These are phyloP conservation scores for Serendipita sp. DNA, from an alignment of 768 basidiomycete genomes.

Conservation along the genomic window DNA sequence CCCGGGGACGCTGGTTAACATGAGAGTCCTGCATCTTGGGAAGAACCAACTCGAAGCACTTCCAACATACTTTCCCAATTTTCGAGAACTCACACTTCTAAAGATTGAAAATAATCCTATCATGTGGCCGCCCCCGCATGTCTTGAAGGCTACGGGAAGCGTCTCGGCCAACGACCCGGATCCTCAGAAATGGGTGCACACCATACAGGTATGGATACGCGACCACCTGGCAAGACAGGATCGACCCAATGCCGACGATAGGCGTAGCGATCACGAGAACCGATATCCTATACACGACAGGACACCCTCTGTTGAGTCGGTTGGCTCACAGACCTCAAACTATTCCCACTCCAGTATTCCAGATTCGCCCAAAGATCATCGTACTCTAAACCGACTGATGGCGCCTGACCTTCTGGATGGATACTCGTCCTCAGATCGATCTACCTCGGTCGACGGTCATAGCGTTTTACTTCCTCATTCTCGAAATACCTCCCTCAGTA, in stretches of 20 bases:
- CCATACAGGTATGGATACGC: constrained; percentile 60
- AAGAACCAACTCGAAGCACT: constrained; percentile 70
- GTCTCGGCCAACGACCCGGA: constrained; percentile 22
- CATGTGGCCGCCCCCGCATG: constrained; percentile 68
- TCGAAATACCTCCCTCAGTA: constrained; percentile 36
- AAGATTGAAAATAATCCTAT: constrained; percentile 85
- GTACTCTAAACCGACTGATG: neutral
- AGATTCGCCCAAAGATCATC: neutral
- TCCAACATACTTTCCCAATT: constrained; percentile 62
- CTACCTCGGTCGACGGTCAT: neutral
- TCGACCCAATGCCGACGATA: constrained; percentile 2
- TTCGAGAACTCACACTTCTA: constrained; percentile 56
- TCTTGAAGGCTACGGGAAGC: constrained; percentile 26
- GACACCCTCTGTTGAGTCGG: neutral
- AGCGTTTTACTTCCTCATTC: constrained; percentile 22
- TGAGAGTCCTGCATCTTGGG: constrained; percentile 60
- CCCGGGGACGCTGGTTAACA: constrained; percentile 60
- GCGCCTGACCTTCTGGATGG: neutral
- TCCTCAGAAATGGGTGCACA: constrained; percentile 49
- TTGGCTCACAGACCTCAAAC: neutral
- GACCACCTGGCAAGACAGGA: constrained; percentile 15
- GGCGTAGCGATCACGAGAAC: neutral
- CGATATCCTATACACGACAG: constrained; percentile 1
- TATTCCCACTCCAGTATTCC: neutral
- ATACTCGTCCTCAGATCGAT: neutral